Evolutionary conservation across 768 basidiomycete species (phyloP), one percentile per base, ranked within the genome.

Genomic region (Infundibulicybe gibba): DNA sequence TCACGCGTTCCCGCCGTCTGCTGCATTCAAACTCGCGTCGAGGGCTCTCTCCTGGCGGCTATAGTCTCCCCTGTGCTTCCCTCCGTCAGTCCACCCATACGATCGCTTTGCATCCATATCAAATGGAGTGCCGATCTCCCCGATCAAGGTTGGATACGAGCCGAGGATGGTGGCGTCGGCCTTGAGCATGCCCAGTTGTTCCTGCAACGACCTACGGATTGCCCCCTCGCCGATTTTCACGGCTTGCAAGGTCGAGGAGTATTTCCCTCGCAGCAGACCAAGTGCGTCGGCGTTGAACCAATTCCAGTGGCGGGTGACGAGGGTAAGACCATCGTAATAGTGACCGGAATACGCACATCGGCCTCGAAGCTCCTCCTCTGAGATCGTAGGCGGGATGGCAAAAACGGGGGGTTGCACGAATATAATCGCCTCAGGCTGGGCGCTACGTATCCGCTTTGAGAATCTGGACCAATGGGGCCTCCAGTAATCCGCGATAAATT

Each of bases 251-350:
- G 80, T 72, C 43, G 72, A 76, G 10, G 72, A 70, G 59, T 95
- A 87, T 56, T 87, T 87, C 8, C 92, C 90, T 15, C 95, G 72
- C 31, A 99, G 65, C n/a, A 98, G 61, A 1, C 95, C 97, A 0
- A 99, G 68, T 1, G 94, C 93, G 64, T 98, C 94, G 2, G 92
- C 93, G 56, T 97, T 97, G 76, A 92, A 88, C 84, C 86, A 86
- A 60, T 93, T 87, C 91, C 90, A 94, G 57, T 94, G 90, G 32
- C 90, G 76, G 31, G 90, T 89, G n/a, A 98, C 72, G 35, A 98
- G 78, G 0, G 95, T 98, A 34, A 97, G 70, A 1, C 94, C 94
- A 55, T 98, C 94, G 58, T 97, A 98, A 63, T 93, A 98, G 62
- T 98, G 95, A 0, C 84, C 75, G 3, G 87, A 84, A 53, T 90